Base-by-base conservation (phyloP, 169 alveolate species). In the Plasmodium vivax region DNA sequence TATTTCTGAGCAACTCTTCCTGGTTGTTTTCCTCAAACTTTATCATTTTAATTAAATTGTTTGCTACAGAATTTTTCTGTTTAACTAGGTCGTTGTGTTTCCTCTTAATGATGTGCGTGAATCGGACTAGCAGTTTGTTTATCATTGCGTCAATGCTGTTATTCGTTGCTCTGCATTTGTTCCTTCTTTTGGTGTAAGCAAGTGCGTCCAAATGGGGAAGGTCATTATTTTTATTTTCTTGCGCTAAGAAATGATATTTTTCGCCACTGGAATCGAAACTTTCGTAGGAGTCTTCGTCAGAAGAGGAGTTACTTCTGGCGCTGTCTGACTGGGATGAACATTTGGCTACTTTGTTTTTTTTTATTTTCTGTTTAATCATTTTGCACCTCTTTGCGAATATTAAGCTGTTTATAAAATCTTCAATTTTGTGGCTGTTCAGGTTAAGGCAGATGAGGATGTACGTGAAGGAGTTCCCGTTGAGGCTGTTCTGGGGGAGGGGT, bases 331-430 rank as follows among this genome's bases (percentile, higher is more conserved):
- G 81, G 12, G 75, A 10, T 73, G 94, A 88, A 73, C 27, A 34
- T 56, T 62, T 41, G 32, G 47, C 73, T 56, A 23, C 71, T n/a
- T 38, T 77, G 43, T 79, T 88, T 88, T 88, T 88, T 88, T 79
- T 88, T 16, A 88, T 88, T 79, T 79, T 88, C 36, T 88, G 94
- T 62, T 80, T 88, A 8, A 88, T 88, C 94, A 79, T 88, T 88
- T 77, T 88, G 47, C 94, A 88, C 54, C 94, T 88, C 72, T 88
- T 88, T 38, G 94, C 87, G 51, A 88, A 88, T 36, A 88, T 88
- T 58, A 88, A 62, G 12, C 94, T 88, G 73, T 88, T 88, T 58
- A 88, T 88, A 27, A 88, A 88, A 32, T 88, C 94, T 14, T 88
- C 90, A 79, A 88, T 88, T 88, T 88, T 88, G 54, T 88, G 83